Conservation (phyloP, 768 basidiomycete genomes). For the Tulasnella sp. region DNA sequence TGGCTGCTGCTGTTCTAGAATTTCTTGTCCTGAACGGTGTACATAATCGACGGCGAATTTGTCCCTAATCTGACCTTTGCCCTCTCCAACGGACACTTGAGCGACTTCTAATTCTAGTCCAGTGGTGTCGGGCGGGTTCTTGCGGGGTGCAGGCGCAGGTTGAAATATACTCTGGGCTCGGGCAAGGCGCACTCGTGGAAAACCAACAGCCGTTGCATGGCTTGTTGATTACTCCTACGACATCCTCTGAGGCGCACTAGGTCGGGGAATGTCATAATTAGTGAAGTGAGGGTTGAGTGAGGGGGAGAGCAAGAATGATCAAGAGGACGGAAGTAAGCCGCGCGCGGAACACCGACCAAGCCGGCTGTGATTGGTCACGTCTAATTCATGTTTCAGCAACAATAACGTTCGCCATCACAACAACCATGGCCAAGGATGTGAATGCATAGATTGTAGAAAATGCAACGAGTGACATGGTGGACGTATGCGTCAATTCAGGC, state of each 20-base stretch:
- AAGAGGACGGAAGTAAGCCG: not conserved
- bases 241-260: not conserved
- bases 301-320: not conserved
- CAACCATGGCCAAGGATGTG: no score
- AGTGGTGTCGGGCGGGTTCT: not conserved
- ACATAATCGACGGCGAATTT: slow-evolving; percentile 36
- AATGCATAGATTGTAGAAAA: no score
- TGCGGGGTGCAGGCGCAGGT: no score
- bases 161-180: slow-evolving; percentile 28
- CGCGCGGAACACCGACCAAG: no score
- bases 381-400: no score
- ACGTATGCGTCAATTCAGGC: not conserved
- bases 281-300: not conserved
- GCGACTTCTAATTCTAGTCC: not conserved
- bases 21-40: no score
- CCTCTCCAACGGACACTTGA: slow-evolving; percentile 24
- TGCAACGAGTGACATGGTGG: no score
- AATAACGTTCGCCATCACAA: no score
- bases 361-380: not conserved
- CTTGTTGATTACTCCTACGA: not conserved
- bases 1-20: no score
- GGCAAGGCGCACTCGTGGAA: slow-evolving; percentile 35
- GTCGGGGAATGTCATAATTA: no score
- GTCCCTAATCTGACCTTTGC: slow-evolving; percentile 32
- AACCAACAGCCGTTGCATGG: slow-evolving; percentile 27